Base-by-base conservation (phyloP, 75 land plant genomes). In the Pinus tabuliformis region DNA sequence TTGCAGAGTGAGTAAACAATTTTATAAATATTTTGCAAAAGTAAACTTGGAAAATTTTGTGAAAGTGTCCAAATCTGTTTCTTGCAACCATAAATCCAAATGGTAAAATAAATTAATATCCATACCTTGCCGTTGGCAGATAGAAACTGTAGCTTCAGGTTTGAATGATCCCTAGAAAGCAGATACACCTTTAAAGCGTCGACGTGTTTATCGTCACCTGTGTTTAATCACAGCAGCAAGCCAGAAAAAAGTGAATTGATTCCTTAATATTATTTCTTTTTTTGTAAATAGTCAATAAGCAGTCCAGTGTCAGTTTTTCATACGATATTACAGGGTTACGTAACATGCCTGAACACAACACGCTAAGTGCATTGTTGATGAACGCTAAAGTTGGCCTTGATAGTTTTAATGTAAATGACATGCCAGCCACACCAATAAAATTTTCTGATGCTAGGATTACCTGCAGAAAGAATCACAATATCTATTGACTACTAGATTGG, bases 331-430 rank as follows among this genome's bases (percentile, higher is more conserved):
- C 62, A 24, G 75, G 63, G 24, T 49, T 33, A 58, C 3, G 30
- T 59, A 73, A 36, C 56, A 49, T 45, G 39, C 99, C 99, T 80
- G 77, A 80, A 83, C 82, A 97, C 70, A 87, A 54, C 8, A 56
- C 74, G 6, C 72, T 45, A 14, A 97, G 57, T 5, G 83, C 78
- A 30, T 85, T 75, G 5, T 77, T 56, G 56, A 83, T 81, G 62
- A 95, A 89, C 6, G 77, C 76, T 24, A 91, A 58, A 71, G 93
- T 68, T 58, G 92, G 90, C 74, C 88, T 88, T 59, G 93, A 22
- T 60, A 97, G 70, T 14, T 45, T 86, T 49, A 97, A 85, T 14
- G 62, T 59, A 70, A 97, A 97, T 59, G 89, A 77, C 59, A 20
- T 49, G 0, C 86, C 86, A 72, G 87, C 76, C 9, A 97, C 81